Evolutionary conservation across 2,329 filamentous ascomycete species (phyloP).

Genomic region (Fusarium ramigenum): DNA sequence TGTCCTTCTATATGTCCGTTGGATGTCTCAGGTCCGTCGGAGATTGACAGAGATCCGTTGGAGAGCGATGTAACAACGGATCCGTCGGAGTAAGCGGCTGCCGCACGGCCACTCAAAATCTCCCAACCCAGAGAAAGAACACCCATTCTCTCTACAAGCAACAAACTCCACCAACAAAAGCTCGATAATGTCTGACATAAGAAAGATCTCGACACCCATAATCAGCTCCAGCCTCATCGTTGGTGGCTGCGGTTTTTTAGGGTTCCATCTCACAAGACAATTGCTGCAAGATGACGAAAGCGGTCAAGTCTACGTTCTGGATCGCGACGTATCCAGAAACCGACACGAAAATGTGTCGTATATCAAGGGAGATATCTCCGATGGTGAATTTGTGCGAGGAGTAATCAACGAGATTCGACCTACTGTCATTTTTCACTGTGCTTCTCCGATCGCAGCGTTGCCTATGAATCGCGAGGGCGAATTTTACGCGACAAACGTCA

Average conservation of each 20-base stretch:
- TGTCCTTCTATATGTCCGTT: background rate
- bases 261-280: constrained; percentile 34
- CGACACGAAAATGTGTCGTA: constrained; percentile 39
- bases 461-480: constrained; percentile 25
- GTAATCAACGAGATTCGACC: constrained; percentile 42
- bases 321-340: constrained; percentile 41
- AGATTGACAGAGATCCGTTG: background rate
- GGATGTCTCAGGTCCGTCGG: background rate
- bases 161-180: too few relatives aligned
- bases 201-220: background rate
- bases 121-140: background rate
- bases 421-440: constrained; percentile 46
- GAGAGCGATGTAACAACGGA: background rate
- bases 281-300: constrained; percentile 24
- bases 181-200: background rate
- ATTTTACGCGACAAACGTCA: constrained; percentile 44
- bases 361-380: constrained; percentile 40
- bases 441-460: constrained; percentile 43
- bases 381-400: background rate
- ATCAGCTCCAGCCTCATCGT: constrained; percentile 29
- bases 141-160: too few relatives aligned
- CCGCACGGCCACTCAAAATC: too few relatives aligned
- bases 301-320: constrained; percentile 43
- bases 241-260: constrained; percentile 49
- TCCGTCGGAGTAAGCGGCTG: background rate